These are phyloP conservation scores for Tulasnella sp. DNA, from an alignment of 768 basidiomycete species.

Conservation along the genomic window DNA sequence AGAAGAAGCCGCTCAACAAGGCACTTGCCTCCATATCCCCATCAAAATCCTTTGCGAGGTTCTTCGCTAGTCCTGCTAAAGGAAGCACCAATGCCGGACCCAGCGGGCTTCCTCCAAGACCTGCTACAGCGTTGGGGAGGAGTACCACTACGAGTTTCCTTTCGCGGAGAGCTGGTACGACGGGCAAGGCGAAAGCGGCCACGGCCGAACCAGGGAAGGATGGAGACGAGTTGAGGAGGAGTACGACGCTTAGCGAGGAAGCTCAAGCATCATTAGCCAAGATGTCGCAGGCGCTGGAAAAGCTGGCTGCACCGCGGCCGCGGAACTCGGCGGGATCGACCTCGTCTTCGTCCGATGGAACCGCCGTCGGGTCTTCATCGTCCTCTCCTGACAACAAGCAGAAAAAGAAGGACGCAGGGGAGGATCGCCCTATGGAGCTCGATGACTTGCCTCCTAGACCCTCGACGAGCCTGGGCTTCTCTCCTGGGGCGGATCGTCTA, in stretches of 20 bases:
- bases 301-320: slow-evolving; percentile 62
- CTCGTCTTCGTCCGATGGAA: not conserved
- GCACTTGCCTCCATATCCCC: slow-evolving; percentile 9
- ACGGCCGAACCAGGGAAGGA: not conserved
- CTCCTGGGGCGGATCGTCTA: slow-evolving; percentile 34
- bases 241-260: slow-evolving; percentile 21
- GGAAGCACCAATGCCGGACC: not conserved
- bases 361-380: slow-evolving; percentile 42
- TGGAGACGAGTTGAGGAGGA: not conserved
- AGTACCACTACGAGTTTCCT: not conserved
- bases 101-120: not conserved
- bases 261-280: slow-evolving; percentile 52
- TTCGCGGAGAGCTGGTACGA: not conserved
- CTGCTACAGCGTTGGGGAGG: not conserved
- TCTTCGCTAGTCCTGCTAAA: slow-evolving; percentile 22
- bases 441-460: slow-evolving; percentile 32
- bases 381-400: slow-evolving; percentile 47
- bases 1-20: slow-evolving; percentile 5
- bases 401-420: slow-evolving; percentile 41
- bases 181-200: not conserved
- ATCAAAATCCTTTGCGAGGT: slow-evolving; percentile 20
- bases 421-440: slow-evolving; percentile 26
- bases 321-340: slow-evolving; percentile 59
- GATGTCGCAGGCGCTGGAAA: slow-evolving; percentile 64
- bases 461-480: slow-evolving; percentile 34